Base-by-base conservation (phyloP, 192 early-diverging fungal genomes). In the Gigaspora rosea region DNA sequence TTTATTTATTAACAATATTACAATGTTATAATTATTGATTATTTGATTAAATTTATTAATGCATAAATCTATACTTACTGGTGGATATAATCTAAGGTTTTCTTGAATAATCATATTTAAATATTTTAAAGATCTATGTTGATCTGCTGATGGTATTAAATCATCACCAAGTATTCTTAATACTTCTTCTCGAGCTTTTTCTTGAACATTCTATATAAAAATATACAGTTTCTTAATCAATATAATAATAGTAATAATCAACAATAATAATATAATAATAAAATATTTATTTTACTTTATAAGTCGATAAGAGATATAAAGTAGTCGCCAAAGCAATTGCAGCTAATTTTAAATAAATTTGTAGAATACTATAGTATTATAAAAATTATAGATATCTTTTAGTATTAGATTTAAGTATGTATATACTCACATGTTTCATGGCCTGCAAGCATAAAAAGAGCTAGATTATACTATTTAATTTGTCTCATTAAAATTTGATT, bases 61-160 rank as follows among this genome's bases (percentile, higher is more conserved):
- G 16, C 10, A 57, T 20, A n/a, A 8, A 57, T 16, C n/a, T 32
- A 62, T 62, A 35, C 18, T 32, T 11, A 62, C 59, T 11, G 59
- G 59, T 27, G 59, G 59, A 62, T 62, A 35, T 62, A 62, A 62
- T 35, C 59, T 62, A 5, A 62, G 13, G 10, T 62, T 62, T 62
- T 62, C 59, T 27, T 27, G 22, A 13, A 62, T 62, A 33, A 62
- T 20, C 59, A 62, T 62, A 13, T 27, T 35, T 32, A 62, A 32
- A 15, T 62, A 62, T 27, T 62, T 62, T 62, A 62, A 62, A 27
- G 22, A 10, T 11, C 1, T 27, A 15, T 62, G 59, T 33, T 62
- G 59, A 27, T 62, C 59, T 18, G 15, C 13, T 12, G 1, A 32
- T 62, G 59, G 59, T 33, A 20, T 62, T 35, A 62, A 27, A 11